phyloP scores from a whole-genome alignment of 2,329 filamentous ascomycete genomes.

The Orbilia oligospora region DNA sequence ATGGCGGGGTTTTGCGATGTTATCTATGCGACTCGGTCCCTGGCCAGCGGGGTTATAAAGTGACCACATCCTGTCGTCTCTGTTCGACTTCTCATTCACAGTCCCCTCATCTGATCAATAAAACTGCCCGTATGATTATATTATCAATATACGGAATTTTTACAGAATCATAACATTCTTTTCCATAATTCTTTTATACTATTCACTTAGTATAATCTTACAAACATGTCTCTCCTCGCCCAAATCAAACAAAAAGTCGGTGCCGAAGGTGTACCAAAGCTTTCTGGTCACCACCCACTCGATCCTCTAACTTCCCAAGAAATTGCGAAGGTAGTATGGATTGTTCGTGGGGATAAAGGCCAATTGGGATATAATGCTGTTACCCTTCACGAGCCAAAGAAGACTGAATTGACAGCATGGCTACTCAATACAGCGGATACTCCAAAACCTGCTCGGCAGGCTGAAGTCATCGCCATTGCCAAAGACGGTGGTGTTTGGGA shows the following conservation, averaged over 20 bases:
- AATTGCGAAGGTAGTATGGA: constrained; percentile 78
- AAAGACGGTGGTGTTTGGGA: constrained; percentile 85
- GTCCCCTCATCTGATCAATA: background rate
- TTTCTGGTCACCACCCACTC: constrained; percentile 75
- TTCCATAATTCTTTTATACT: constrained; percentile 9
- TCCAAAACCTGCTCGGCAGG: constrained; percentile 78
- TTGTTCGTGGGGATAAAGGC: constrained; percentile 79
- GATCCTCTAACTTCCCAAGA: constrained; percentile 81
- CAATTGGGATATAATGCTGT: constrained; percentile 88
- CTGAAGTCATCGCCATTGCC: constrained; percentile 86
- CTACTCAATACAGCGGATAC: constrained; percentile 75
- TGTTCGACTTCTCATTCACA: background rate
- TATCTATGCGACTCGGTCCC: constrained; percentile 11
- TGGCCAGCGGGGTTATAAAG: constrained; percentile 41
- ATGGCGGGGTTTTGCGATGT: constrained; percentile 46
- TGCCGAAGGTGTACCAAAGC: constrained; percentile 11
- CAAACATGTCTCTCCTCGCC: constrained; percentile 35
- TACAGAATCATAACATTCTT: background rate
- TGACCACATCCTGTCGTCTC: constrained; percentile 16
- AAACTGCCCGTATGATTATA: background rate
- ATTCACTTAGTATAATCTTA: background rate
- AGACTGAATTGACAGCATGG: constrained; percentile 86
- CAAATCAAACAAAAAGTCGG: constrained; percentile 43
- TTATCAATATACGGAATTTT: background rate
- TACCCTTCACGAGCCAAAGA: constrained; percentile 85